These are phyloP conservation scores for Sarocladium strictum DNA, from an alignment of 2,329 filamentous ascomycete species.

Conservation along the genomic window DNA sequence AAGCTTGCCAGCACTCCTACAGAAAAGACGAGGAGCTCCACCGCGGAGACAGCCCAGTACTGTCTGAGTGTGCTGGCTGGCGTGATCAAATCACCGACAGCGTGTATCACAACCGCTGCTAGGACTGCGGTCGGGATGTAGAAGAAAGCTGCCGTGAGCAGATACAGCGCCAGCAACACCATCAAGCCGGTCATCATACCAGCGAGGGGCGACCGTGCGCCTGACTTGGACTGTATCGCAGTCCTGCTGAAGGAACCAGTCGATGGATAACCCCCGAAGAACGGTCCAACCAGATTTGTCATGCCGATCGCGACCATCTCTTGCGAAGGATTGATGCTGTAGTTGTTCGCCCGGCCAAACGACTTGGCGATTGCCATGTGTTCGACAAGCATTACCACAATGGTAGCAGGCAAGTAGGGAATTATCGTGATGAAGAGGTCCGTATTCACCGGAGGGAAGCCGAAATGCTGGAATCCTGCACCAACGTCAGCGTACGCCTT, in stretches of 20 bases:
- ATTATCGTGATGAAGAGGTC: conserved; percentile 63
- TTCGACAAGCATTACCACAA: conserved; percentile 94
- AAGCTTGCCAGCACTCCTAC: conserved; percentile 85
- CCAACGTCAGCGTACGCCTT: background rate
- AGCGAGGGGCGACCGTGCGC: conserved; percentile 84
- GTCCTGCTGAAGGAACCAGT: conserved; percentile 96
- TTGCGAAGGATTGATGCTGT: conserved; percentile 90
- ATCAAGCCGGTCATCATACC: conserved; percentile 82
- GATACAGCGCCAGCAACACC: conserved; percentile 86
- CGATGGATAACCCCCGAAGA: conserved; percentile 84
- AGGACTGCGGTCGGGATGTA: conserved; percentile 82
- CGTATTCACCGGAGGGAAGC: conserved; percentile 61
- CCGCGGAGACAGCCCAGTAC: conserved; percentile 88
- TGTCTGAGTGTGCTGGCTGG: conserved; percentile 87
- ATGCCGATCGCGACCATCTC: conserved; percentile 93
- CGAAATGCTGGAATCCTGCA: conserved; percentile 70
- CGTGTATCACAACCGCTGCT: conserved; percentile 89
- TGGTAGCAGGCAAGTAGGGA: conserved; percentile 70
- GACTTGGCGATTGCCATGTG: conserved; percentile 97
- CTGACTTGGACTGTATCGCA: conserved; percentile 95
- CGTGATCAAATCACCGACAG: conserved; percentile 87
- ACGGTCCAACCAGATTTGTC: conserved; percentile 82
- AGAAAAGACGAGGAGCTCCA: conserved; percentile 91
- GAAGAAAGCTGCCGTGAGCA: conserved; percentile 81
- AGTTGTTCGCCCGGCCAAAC: conserved; percentile 93